Evolutionary conservation across 2,329 filamentous ascomycete species (phyloP).

Genomic region (Neoscytalidium dimidiatum): DNA sequence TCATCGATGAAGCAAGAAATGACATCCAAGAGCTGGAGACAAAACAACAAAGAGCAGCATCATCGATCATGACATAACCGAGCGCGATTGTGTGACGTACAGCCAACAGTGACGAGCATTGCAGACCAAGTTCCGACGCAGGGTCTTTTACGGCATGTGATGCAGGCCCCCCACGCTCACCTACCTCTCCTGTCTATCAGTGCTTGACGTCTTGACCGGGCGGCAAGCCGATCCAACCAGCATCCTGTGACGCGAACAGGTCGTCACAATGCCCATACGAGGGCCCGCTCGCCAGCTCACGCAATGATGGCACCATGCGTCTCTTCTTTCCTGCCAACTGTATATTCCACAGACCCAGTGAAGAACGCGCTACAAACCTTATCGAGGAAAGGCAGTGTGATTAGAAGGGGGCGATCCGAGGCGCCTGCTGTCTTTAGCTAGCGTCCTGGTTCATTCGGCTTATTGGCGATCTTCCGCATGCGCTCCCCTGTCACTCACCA

Average conservation of each 20-base stretch:
- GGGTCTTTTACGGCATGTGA: neutral
- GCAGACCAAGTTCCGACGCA: neutral
- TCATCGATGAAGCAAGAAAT: neutral
- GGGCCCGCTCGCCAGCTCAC: neutral
- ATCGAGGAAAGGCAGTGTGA: neutral
- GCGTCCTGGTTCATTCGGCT: neutral
- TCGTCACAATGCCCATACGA: neutral
- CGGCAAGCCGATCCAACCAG: neutral
- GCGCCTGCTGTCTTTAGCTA: constrained; percentile 10
- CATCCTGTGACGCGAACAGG: neutral
- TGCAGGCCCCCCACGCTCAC: neutral
- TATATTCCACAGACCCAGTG: constrained; percentile 2
- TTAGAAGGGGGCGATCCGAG: neutral
- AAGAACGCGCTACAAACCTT: neutral
- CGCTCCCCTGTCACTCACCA: neutral
- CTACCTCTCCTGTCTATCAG: neutral
- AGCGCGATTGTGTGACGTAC: neutral
- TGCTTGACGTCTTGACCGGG: neutral
- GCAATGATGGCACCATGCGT: constrained; percentile 6
- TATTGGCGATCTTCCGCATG: constrained; percentile 9
- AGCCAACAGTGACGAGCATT: neutral
- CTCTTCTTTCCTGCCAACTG: neutral
- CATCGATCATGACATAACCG: neutral
- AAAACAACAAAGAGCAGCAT: neutral
- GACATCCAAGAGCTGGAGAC: neutral